A percentile compares a stretch with the other conserved stretches of the same genome.
phyloP scores from a whole-genome alignment of 768 basidiomycete species.

The Boletus tomentosulus region DNA sequence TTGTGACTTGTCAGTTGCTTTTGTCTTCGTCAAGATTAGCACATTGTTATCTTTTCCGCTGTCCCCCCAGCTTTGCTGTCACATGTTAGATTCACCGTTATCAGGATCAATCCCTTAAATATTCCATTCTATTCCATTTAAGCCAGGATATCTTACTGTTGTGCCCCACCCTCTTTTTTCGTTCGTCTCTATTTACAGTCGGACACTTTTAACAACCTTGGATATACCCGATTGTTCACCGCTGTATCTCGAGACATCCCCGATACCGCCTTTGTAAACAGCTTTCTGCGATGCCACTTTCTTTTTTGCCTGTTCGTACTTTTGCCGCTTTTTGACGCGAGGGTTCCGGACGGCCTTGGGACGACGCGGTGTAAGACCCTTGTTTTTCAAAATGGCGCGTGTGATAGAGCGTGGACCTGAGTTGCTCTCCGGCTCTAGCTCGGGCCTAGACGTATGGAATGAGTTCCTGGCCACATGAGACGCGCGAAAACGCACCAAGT shows the following conservation, averaged over 20 bases:
- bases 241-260: constrained; percentile 69
- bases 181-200: constrained; percentile 38
- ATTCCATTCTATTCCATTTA: neutral
- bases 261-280: constrained; percentile 85
- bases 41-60: constrained; percentile 18
- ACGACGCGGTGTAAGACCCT: constrained; percentile 87
- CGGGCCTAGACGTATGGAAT: constrained; percentile 24
- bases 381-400: constrained; percentile 89
- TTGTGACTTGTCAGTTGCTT: constrained; percentile 1
- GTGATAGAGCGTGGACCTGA: constrained; percentile 85
- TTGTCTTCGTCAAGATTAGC: constrained; percentile 2
- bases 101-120: neutral
- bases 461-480: constrained; percentile 1
- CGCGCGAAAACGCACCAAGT: constrained; percentile 44
- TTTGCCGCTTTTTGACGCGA: constrained; percentile 92
- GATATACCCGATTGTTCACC: constrained; percentile 94
- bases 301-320: constrained; percentile 93
- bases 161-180: constrained; percentile 7
- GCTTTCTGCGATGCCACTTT: constrained; percentile 86
- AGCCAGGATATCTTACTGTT: constrained; percentile 9
- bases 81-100: constrained; percentile 11
- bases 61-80: constrained; percentile 4
- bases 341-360: constrained; percentile 92
- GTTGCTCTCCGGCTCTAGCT: constrained; percentile 35
- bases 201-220: constrained; percentile 83